Evolutionary conservation across 2,329 filamentous ascomycete genomes (phyloP).

Genomic region (Setomelanomma holmii): DNA sequence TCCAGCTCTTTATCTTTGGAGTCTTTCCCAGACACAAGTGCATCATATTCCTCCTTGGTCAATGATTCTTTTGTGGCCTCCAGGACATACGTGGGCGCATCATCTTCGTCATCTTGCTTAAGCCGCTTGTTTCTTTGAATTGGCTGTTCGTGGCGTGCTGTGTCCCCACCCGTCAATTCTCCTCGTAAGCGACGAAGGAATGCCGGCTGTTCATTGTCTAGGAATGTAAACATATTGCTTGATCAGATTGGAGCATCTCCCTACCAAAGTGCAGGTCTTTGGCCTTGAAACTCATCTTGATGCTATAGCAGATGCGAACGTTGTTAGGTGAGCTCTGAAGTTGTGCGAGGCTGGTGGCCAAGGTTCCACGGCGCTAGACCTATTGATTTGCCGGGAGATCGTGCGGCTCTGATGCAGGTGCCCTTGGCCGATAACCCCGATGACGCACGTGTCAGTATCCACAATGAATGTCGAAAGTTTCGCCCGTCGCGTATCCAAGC

Average conservation of each 20-base stretch:
- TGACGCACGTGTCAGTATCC: slow-evolving; percentile 4
- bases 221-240: slow-evolving; percentile 44
- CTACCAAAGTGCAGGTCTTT: slow-evolving; percentile 73
- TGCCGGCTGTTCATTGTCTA: slow-evolving; percentile 60
- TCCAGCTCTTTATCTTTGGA: slow-evolving; percentile 14
- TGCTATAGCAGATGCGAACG: slow-evolving; percentile 1
- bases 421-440: slow-evolving; percentile 11
- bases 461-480: neutral
- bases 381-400: slow-evolving; percentile 7
- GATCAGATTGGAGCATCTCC: neutral
- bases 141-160: slow-evolving; percentile 54
- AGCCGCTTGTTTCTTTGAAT: slow-evolving; percentile 55
- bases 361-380: slow-evolving; percentile 5
- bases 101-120: slow-evolving; percentile 71
- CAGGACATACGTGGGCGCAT: slow-evolving; percentile 77
- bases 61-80: slow-evolving; percentile 71
- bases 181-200: slow-evolving; percentile 57
- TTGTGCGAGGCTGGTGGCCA: slow-evolving; percentile 6
- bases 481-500: neutral
- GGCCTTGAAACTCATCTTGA: slow-evolving; percentile 68
- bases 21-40: slow-evolving; percentile 47
- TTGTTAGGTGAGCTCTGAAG: neutral
- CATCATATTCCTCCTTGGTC: slow-evolving; percentile 60
- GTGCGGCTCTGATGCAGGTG: slow-evolving; percentile 14
- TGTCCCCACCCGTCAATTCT: slow-evolving; percentile 61